Percentiles rank a stretch among this genome's conserved stretches.
phyloP scores from a whole-genome alignment of 2,329 filamentous ascomycete genomes.

The Nigrospora sphaerica region DNA sequence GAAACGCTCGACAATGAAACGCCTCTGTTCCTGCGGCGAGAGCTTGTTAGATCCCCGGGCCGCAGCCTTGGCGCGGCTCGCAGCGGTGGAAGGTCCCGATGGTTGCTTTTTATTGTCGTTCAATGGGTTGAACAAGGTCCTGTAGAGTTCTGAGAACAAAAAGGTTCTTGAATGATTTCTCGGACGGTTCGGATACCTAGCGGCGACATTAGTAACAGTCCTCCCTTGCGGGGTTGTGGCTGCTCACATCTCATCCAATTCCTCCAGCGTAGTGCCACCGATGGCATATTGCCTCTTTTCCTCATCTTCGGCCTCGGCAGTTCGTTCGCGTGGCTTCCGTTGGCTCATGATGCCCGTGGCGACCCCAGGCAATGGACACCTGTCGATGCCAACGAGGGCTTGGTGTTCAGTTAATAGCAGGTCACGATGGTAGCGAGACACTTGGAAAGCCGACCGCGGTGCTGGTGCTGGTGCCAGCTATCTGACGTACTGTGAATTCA shows the following conservation, averaged over 20 bases:
- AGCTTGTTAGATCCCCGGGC: slow-evolving; percentile 50
- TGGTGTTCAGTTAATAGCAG: too few relatives aligned
- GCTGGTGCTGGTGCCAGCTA: too few relatives aligned
- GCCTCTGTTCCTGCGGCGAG: slow-evolving; percentile 69
- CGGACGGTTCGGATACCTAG: slow-evolving; percentile 76
- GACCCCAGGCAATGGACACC: too few relatives aligned
- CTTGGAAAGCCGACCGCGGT: too few relatives aligned
- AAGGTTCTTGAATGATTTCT: slow-evolving; percentile 73
- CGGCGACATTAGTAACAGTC: neutral
- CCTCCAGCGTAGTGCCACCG: slow-evolving; percentile 28
- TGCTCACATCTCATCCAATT: slow-evolving; percentile 36
- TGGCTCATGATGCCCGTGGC: slow-evolving; percentile 23
- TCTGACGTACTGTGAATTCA: too few relatives aligned
- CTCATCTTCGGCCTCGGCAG: slow-evolving; percentile 38
- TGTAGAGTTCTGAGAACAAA: slow-evolving; percentile 73
- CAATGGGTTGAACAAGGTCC: slow-evolving; percentile 72
- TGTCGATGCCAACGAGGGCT: too few relatives aligned
- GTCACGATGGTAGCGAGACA: too few relatives aligned
- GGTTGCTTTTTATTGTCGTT: slow-evolving; percentile 74
- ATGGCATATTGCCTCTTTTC: slow-evolving; percentile 44
- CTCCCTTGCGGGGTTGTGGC: neutral
- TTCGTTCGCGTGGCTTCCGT: slow-evolving; percentile 17
- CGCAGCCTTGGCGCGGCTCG: slow-evolving; percentile 50
- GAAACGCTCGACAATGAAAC: slow-evolving; percentile 78
- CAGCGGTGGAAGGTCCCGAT: slow-evolving; percentile 35